Evolutionary conservation across 768 basidiomycete genomes (phyloP).

Genomic region (Lactarius pseudohatsudake): DNA sequence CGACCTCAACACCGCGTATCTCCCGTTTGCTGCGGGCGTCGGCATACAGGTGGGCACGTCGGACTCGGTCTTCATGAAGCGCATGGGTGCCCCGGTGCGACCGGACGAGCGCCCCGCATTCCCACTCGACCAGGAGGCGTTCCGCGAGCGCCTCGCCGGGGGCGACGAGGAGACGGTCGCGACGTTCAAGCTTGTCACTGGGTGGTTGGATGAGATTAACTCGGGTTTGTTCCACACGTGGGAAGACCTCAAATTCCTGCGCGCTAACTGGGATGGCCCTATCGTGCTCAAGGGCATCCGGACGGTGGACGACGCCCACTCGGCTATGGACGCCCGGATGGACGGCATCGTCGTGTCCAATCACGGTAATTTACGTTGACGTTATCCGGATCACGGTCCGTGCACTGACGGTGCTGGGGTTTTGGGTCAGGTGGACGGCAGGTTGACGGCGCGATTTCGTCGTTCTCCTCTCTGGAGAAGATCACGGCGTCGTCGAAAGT

Average conservation of each 20-base stretch:
- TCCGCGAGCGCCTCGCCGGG: constrained; percentile 42
- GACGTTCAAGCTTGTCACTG: constrained; percentile 50
- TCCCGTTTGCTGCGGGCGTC: constrained; percentile 65
- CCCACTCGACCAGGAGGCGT: constrained; percentile 55
- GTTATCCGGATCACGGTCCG: background rate
- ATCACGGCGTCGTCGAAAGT: constrained; percentile 65
- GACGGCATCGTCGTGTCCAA: constrained; percentile 82
- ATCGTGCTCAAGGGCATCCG: constrained; percentile 82
- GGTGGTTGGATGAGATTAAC: constrained; percentile 63
- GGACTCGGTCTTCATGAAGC: constrained; percentile 78
- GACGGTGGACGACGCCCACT: constrained; percentile 65
- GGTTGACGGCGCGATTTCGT: constrained; percentile 75
- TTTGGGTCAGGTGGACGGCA: constrained; percentile 59
- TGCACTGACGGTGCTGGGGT: background rate
- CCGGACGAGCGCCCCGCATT: constrained; percentile 45
- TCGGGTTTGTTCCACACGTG: constrained; percentile 65
- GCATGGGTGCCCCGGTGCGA: constrained; percentile 47
- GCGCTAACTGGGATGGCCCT: constrained; percentile 78
- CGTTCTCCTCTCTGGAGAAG: constrained; percentile 66
- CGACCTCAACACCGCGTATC: constrained; percentile 62
- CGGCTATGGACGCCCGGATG: constrained; percentile 59
- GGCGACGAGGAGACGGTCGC: constrained; percentile 50
- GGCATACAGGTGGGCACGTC: constrained; percentile 67
- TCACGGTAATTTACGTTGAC: constrained; percentile 50
- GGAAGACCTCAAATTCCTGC: constrained; percentile 68